phyloP scores from a whole-genome alignment of 2,329 filamentous ascomycete genomes.

The Dothideomycetes sp. region DNA sequence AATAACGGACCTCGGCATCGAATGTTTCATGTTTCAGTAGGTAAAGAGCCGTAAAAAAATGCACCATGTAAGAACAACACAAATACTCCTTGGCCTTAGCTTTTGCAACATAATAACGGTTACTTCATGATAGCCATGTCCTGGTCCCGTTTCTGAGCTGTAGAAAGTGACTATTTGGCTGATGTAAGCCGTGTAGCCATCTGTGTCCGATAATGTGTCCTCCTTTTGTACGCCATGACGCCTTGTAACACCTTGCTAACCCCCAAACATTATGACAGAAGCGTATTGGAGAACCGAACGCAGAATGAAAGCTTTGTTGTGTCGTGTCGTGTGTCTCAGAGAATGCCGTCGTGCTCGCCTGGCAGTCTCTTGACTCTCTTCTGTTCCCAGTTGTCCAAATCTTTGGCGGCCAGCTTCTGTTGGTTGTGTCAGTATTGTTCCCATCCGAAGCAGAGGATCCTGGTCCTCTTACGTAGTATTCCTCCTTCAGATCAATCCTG shows the following conservation, averaged over 20 bases:
- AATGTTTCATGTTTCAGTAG: no score
- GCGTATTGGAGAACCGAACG: neutral
- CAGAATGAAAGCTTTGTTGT: neutral
- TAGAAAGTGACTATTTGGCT: no score
- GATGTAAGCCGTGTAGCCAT: no score
- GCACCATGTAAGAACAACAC: no score
- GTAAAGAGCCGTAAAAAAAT: no score
- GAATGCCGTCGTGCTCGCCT: constrained; percentile 78
- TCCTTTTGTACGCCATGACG: no score
- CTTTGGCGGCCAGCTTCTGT: constrained; percentile 74
- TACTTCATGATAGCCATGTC: no score
- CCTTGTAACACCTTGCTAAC: constrained; percentile 13
- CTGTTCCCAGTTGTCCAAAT: constrained; percentile 94
- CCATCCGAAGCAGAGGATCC: neutral
- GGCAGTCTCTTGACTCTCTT: constrained; percentile 83
- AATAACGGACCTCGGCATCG: no score
- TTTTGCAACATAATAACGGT: no score
- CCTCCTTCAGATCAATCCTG: constrained; percentile 72
- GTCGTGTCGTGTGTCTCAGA: constrained; percentile 38
- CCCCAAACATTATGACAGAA: neutral
- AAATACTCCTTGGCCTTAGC: no score
- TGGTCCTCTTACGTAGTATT: constrained; percentile 64
- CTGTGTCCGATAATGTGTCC: no score
- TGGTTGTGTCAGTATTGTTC: constrained; percentile 9
- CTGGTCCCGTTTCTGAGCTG: no score